Percentiles rank a stretch among this genome's conserved stretches.
phyloP scores from a whole-genome alignment of 805 yeast species.

The Wickerhamomyces rabaulensis region DNA sequence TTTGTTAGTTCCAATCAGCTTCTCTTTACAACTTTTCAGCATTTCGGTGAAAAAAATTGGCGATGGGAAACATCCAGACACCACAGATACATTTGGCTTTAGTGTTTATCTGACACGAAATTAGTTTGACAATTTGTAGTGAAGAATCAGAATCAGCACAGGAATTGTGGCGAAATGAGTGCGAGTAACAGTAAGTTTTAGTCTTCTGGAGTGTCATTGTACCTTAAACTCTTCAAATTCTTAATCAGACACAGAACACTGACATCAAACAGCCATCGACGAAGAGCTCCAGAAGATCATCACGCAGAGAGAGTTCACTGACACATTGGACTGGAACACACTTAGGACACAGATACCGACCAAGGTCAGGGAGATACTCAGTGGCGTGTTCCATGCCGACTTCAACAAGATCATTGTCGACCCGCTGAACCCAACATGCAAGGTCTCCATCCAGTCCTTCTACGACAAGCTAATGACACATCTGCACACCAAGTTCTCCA shows the following conservation, averaged over 20 bases:
- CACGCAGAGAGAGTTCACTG: not conserved
- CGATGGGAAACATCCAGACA: conserved; percentile 4
- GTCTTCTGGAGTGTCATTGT: too few species aligned
- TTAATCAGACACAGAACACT: not conserved
- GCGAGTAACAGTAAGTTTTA: not conserved
- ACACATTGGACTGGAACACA: conserved; percentile 2
- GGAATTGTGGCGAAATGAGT: not conserved
- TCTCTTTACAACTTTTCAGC: not conserved
- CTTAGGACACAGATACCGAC: conserved; percentile 8
- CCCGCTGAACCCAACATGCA: conserved; percentile 6
- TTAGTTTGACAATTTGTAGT: too few species aligned
- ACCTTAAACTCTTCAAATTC: too few species aligned
- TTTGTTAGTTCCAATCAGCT: not conserved
- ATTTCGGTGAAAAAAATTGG: not conserved
- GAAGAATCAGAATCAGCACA: not conserved
- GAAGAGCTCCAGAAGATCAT: conserved; percentile 1
- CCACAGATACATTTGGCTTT: too few species aligned
- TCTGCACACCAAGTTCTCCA: conserved; percentile 8
- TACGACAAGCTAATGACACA: conserved; percentile 5
- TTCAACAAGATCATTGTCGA: conserved; percentile 3
- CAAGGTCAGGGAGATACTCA: conserved; percentile 8
- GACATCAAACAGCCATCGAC: not conserved
- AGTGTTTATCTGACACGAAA: not conserved
- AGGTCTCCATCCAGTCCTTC: conserved; percentile 8
- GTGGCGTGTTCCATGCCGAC: conserved; percentile 1